Conservation (phyloP, 2,329 filamentous ascomycete genomes). For the Diaporthe sp. region DNA sequence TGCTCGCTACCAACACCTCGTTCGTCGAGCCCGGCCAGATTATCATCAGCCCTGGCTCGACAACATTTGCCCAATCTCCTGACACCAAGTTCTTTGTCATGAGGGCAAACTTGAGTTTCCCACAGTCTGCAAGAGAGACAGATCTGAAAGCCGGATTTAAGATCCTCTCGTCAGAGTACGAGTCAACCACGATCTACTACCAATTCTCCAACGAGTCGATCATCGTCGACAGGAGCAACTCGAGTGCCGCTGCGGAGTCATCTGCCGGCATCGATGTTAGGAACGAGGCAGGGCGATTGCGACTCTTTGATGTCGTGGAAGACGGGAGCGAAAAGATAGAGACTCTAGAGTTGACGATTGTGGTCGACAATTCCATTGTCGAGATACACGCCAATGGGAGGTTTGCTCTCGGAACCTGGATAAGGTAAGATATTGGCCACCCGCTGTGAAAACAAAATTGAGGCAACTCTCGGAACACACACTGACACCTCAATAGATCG, state of each 20-base stretch:
- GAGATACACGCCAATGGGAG: slow-evolving; percentile 58
- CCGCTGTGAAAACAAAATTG: not conserved
- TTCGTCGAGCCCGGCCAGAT: slow-evolving; percentile 45
- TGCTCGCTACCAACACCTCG: slow-evolving; percentile 47
- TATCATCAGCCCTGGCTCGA: slow-evolving; percentile 31
- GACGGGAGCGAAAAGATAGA: slow-evolving; percentile 50
- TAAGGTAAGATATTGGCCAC: slow-evolving; percentile 50
- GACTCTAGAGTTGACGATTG: slow-evolving; percentile 55
- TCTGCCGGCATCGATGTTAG: slow-evolving; percentile 54
- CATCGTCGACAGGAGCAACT: slow-evolving; percentile 56
- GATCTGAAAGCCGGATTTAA: slow-evolving; percentile 56
- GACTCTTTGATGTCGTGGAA: slow-evolving; percentile 55
- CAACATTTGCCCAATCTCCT: slow-evolving; percentile 13
- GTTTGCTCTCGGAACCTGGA: slow-evolving; percentile 59
- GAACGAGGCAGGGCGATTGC: slow-evolving; percentile 54
- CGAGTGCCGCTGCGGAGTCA: slow-evolving; percentile 55
- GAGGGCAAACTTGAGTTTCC: slow-evolving; percentile 53
- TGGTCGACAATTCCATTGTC: slow-evolving; percentile 55
- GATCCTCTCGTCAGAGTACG: slow-evolving; percentile 55
- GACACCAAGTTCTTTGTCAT: slow-evolving; percentile 56
- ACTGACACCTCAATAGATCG: slow-evolving; percentile 47
- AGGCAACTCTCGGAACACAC: not conserved
- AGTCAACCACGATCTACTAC: slow-evolving; percentile 59
- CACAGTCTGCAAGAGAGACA: slow-evolving; percentile 49
- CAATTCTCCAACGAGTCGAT: slow-evolving; percentile 60